phyloP scores from a whole-genome alignment of 345 rosid genomes.

The Aquilaria sinensis region DNA sequence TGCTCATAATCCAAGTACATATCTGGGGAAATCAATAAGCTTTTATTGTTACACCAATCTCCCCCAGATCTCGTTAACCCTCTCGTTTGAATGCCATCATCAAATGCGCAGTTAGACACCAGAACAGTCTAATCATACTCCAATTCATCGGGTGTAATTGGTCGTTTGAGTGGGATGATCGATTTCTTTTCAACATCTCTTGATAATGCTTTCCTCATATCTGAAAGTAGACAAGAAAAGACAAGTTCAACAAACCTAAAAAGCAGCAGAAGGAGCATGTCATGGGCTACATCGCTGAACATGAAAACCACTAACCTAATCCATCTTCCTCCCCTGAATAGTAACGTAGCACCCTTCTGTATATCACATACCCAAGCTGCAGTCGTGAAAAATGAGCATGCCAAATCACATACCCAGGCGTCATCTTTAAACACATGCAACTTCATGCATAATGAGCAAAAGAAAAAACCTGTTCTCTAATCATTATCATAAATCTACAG shows the following conservation, averaged over 20 bases:
- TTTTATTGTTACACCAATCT: too few relatives aligned
- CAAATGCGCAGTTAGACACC: too few relatives aligned
- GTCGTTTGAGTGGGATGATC: constrained; percentile 80
- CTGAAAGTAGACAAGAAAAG: constrained; percentile 29
- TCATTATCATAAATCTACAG: too few relatives aligned
- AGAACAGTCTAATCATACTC: constrained; percentile 64
- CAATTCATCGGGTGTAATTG: constrained; percentile 78
- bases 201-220: constrained; percentile 95
- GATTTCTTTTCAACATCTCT: constrained; percentile 87
- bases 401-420: too few relatives aligned
- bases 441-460: too few relatives aligned
- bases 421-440: too few relatives aligned
- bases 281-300: not conserved
- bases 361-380: constrained; percentile 87
- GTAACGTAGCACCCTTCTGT: constrained; percentile 82
- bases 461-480: too few relatives aligned
- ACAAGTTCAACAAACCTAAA: not conserved
- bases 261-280: too few relatives aligned
- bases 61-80: too few relatives aligned
- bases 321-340: constrained; percentile 98
- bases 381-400: not conserved
- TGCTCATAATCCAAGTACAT: too few relatives aligned
- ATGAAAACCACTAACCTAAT: constrained; percentile 46
- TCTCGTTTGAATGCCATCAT: too few relatives aligned
- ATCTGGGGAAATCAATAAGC: too few relatives aligned